Base-by-base conservation (phyloP, 1,139 yeast genomes). In the Kodamaea sp. region DNA sequence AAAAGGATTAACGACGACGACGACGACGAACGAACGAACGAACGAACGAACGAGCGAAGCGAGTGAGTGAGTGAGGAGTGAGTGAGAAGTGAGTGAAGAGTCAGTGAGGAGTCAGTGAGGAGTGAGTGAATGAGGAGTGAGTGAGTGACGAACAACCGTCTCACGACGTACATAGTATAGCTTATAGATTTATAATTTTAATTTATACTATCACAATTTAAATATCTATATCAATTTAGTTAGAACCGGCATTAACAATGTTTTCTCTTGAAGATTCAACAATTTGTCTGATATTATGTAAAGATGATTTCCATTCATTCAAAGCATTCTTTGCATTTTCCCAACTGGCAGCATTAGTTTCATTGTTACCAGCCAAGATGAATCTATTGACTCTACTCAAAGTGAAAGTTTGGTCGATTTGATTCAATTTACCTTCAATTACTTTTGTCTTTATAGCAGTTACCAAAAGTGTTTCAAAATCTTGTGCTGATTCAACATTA, bases 371-470 rank as follows among this genome's bases (percentile, higher is more conserved):
- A 38, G 75, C 73, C 44, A 69, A 50, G 37, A 72, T 59, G 40
- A 70, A 66, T 52, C 68, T 64, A 53, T 66, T 68, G 30, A 67
- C 73, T 53, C 73, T 67, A 29, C 66, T 65, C 50, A 72, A 67
- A 43, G 63, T 57, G 54, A 72, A 70, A n/a, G 65, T 58, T 46
- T 67, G 63, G 29, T 66, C 68, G 36, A 70, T 58, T 56, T 72
- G 78, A 52, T 70, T 70, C 50, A 72, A 65, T 50, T 69, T 70
- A 40, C 77, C 78, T 54, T 70, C 75, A 42, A 72, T 54, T 36
- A 72, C 70, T 32, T 70, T 70, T 9, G 67, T 61, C 50, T 69
- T 70, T 48, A 72, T 71, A 32, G 75, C 63, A 48, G 68, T 67
- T 30, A 72, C 67, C 47, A 72, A 60, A 44, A 70, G 62, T 35